Evolutionary conservation across 192 early-diverging fungal genomes (phyloP).

Genomic region (Spinellus fusiger): DNA sequence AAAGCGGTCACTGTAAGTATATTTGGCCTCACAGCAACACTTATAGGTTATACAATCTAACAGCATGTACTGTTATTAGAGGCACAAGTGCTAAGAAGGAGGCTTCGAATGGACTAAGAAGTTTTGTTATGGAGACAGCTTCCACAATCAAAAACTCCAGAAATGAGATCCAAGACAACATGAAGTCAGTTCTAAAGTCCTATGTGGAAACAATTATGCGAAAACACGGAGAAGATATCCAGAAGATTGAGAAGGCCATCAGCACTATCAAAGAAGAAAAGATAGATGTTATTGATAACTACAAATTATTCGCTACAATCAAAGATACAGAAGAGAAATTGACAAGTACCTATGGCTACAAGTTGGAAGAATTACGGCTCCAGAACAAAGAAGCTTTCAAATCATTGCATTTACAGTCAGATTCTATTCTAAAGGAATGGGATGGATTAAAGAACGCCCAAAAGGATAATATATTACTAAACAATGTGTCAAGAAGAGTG

Average conservation of each 20-base stretch:
- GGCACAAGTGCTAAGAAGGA: not conserved
- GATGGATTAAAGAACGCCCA: not conserved
- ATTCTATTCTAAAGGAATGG: not conserved
- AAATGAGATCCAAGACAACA: not conserved
- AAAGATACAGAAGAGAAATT: not conserved
- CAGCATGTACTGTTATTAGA: not conserved
- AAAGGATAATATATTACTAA: not conserved
- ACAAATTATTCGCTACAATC: not conserved
- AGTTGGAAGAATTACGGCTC: not conserved
- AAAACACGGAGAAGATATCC: not conserved
- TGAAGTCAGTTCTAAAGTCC: not conserved
- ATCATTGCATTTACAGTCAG: not conserved
- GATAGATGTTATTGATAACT: not conserved
- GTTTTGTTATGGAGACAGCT: not conserved
- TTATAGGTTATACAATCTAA: not conserved
- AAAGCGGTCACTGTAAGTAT: not conserved
- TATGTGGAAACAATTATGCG: not conserved
- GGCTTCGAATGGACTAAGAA: not conserved
- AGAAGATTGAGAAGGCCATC: not conserved
- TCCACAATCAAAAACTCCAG: not conserved
- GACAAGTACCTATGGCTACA: not conserved
- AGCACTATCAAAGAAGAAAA: not conserved
- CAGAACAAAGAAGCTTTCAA: not conserved
- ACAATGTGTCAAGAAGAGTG: not conserved
- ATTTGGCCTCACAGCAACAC: not conserved